These are phyloP conservation scores for Stentor coeruleus DNA, from an alignment of 73 alveolate genomes.

Conservation along the genomic window DNA sequence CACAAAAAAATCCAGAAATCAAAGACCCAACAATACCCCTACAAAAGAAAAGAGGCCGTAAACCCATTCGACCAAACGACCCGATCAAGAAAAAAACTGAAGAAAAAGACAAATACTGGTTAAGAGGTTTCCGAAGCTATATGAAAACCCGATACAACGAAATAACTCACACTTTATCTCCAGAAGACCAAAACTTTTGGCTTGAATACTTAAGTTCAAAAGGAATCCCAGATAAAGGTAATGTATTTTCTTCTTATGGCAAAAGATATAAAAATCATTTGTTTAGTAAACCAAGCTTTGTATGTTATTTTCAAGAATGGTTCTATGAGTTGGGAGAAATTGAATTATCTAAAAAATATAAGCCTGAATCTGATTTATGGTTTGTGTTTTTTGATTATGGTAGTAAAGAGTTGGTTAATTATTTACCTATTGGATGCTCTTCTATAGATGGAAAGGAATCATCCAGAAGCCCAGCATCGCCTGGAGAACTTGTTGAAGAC, in stretches of 20 bases:
- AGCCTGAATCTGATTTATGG: neutral
- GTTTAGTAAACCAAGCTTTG: neutral
- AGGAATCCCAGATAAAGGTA: constrained; percentile 7
- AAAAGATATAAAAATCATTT: neutral
- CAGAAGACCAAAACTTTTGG: neutral
- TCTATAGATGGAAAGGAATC: constrained; percentile 6
- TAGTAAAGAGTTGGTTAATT: neutral
- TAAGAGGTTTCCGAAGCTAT: neutral
- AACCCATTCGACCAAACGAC: neutral
- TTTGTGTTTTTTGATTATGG: neutral
- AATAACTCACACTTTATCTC: neutral
- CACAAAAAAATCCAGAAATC: no score
- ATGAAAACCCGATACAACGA: neutral
- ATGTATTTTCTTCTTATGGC: neutral
- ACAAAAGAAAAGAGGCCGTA: constrained; percentile 8
- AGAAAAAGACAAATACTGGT: constrained; percentile 15
- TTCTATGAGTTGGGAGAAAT: neutral
- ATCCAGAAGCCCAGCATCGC: neutral
- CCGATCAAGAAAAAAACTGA: constrained; percentile 4
- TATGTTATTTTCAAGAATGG: neutral
- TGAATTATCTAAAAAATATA: neutral
- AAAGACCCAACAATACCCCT: no score
- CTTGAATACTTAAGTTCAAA: neutral
- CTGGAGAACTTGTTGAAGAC: neutral
- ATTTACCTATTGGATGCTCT: neutral